A percentile compares a stretch with the other conserved stretches of the same genome.
phyloP scores from a whole-genome alignment of 352 stramenopile genomes.

The Thalassiosira delicatula region DNA sequence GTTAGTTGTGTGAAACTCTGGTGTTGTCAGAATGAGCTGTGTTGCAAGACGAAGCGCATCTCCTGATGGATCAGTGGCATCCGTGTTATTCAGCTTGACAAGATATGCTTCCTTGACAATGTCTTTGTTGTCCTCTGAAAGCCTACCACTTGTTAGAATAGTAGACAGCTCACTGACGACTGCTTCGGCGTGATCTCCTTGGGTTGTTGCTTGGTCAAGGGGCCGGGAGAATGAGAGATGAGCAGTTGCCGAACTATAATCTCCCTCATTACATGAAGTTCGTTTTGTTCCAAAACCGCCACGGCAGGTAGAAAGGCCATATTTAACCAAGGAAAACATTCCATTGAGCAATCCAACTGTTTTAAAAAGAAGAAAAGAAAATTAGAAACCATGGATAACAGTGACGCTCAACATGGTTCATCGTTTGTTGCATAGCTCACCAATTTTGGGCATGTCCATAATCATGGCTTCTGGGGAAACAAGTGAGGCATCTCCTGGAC shows the following conservation, averaged over 20 bases:
- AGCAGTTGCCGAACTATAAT: constrained; percentile 45
- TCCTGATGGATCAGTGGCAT: constrained; percentile 16
- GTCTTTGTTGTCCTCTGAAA: constrained; percentile 59
- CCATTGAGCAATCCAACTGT: constrained; percentile 76
- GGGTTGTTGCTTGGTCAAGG: constrained; percentile 23
- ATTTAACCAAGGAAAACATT: constrained; percentile 76
- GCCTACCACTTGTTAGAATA: constrained; percentile 75
- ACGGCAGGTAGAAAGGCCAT: constrained; percentile 67
- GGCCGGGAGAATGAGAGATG: constrained; percentile 53
- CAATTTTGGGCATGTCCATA: constrained; percentile 64
- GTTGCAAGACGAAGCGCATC: constrained; percentile 49
- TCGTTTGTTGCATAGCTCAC: no score
- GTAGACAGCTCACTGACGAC: constrained; percentile 80
- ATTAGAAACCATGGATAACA: neutral
- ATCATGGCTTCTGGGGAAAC: constrained; percentile 71
- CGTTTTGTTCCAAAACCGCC: constrained; percentile 60
- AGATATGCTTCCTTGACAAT: constrained; percentile 66
- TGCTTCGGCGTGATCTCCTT: constrained; percentile 30
- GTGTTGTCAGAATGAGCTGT: constrained; percentile 11
- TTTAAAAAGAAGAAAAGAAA: neutral
- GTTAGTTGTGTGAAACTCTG: constrained; percentile 84
- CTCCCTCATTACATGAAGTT: constrained; percentile 48
- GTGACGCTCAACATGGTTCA: no score
- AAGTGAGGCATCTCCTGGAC: constrained; percentile 27
- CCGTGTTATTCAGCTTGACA: constrained; percentile 44